These are phyloP conservation scores for Verticillium klebahnii DNA, from an alignment of 2,329 filamentous ascomycete genomes.

Conservation along the genomic window DNA sequence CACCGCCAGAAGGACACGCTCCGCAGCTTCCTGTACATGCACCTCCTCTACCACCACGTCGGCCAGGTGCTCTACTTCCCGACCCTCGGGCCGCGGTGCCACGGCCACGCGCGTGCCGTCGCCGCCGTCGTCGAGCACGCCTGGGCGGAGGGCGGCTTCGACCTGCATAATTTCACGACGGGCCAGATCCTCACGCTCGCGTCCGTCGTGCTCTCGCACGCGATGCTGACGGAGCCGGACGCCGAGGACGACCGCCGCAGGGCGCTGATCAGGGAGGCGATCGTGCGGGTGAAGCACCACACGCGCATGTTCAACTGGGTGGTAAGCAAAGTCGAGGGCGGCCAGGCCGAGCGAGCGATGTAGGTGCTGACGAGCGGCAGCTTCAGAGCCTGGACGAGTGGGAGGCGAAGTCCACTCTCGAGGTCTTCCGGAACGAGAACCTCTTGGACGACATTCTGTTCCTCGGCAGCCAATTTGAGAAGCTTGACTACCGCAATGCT, in stretches of 20 bases:
- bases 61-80: not conserved
- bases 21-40: not conserved
- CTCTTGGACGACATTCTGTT: not conserved
- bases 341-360: not conserved
- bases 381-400: not conserved
- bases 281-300: not conserved
- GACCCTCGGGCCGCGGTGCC: not conserved
- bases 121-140: not conserved
- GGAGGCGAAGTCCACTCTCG: not conserved
- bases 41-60: not conserved
- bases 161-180: not conserved
- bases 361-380: not conserved
- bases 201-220: not conserved
- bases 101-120: not conserved
- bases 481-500: not conserved
- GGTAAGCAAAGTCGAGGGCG: not conserved
- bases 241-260: not conserved
- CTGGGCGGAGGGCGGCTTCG: not conserved
- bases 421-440: not conserved
- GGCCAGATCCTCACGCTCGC: not conserved
- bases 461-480: slow-evolving; percentile 1
- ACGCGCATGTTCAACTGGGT: slow-evolving; percentile 2
- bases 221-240: not conserved
- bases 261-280: not conserved
- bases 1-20: not conserved